Percentiles rank a stretch among this genome's conserved stretches.
Conservation (phyloP, 2,329 filamentous ascomycete genomes). For the Stemphylium vesicarium region DNA sequence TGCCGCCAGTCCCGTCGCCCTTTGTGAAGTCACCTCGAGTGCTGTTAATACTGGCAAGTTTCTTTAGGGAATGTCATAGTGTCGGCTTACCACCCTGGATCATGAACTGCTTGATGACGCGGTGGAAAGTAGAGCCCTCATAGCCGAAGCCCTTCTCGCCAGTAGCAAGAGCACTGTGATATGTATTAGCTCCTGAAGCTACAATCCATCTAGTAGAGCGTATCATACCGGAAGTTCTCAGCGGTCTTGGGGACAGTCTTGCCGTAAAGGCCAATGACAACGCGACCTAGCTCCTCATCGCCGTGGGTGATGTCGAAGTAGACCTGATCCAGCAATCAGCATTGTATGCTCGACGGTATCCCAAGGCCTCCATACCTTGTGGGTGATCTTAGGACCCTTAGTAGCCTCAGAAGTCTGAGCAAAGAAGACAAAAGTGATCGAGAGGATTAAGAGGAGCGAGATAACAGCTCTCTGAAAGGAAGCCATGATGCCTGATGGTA, state of each 20-base stretch:
- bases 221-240: slow-evolving; percentile 65
- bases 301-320: slow-evolving; percentile 85
- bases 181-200: slow-evolving; percentile 16
- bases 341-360: neutral
- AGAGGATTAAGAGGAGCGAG: slow-evolving; percentile 76
- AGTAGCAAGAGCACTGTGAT: slow-evolving; percentile 75
- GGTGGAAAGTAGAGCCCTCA: slow-evolving; percentile 82
- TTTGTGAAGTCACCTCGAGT: slow-evolving; percentile 7
- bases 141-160: slow-evolving; percentile 88
- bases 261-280: slow-evolving; percentile 85
- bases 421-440: slow-evolving; percentile 58
- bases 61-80: neutral
- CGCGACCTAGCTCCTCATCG: slow-evolving; percentile 73
- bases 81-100: slow-evolving; percentile 71
- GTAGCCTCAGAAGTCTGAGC: slow-evolving; percentile 42
- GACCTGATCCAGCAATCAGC: slow-evolving; percentile 55
- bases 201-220: neutral
- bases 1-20: slow-evolving; percentile 70
- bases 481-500: slow-evolving; percentile 66
- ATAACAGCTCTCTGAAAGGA: slow-evolving; percentile 73
- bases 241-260: slow-evolving; percentile 81
- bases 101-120: slow-evolving; percentile 90
- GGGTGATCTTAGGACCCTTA: slow-evolving; percentile 90
- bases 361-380: slow-evolving; percentile 67
- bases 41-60: neutral